Conservation (phyloP, 805 yeast genomes). For the Soucietia sequanensis region DNA sequence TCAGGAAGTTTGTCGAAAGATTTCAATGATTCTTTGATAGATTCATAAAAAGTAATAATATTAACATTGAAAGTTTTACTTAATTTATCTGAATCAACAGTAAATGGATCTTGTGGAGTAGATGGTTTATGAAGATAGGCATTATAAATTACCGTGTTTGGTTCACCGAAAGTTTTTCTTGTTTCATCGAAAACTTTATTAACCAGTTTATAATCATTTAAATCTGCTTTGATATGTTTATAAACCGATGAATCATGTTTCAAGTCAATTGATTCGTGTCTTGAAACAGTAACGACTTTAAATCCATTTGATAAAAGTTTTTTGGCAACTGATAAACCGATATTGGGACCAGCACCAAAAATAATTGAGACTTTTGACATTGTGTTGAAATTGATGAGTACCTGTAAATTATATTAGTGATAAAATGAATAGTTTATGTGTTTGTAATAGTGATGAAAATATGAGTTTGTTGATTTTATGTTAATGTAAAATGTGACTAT, state of each 20-base stretch:
- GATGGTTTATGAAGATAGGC: background rate
- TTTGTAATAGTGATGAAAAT: too few relatives aligned
- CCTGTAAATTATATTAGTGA: too few relatives aligned
- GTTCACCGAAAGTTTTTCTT: constrained; percentile 1
- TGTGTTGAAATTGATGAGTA: too few relatives aligned
- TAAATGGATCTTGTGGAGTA: constrained; percentile 1
- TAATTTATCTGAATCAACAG: background rate
- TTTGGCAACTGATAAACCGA: background rate
- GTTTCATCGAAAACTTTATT: background rate
- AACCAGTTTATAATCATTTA: too few relatives aligned
- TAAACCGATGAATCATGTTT: too few relatives aligned
- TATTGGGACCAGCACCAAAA: too few relatives aligned
- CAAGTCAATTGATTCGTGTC: background rate
- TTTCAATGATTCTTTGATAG: constrained; percentile 3
- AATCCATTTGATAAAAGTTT: constrained; percentile 2
- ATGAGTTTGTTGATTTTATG: too few relatives aligned
- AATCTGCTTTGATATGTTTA: too few relatives aligned
- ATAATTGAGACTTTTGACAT: too few relatives aligned
- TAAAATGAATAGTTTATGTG: too few relatives aligned
- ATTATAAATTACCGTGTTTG: constrained; percentile 3
- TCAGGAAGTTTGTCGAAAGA: constrained; percentile 1
- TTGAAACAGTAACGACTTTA: constrained; percentile 3
- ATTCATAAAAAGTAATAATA: background rate
- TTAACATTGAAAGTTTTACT: background rate
- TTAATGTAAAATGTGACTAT: too few relatives aligned